Evolutionary conservation across 2,329 filamentous ascomycete species (phyloP).

Genomic region (Sordariomycetes sp.): DNA sequence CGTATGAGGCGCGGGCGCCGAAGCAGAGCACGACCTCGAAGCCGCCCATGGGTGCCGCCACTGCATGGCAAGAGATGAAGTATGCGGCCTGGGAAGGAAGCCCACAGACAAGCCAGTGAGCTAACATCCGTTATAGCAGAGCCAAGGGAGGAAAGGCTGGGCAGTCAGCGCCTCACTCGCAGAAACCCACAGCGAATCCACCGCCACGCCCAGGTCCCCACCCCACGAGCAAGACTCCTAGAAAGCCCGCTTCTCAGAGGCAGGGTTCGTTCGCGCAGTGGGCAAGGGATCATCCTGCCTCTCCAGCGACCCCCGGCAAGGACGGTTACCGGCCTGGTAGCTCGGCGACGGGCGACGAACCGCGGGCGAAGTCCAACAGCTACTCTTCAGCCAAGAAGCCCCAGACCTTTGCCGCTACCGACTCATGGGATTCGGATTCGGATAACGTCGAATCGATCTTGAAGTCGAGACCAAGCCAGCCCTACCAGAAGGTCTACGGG

Average conservation of each 20-base stretch:
- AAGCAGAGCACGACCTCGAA: neutral
- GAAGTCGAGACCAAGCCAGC: neutral
- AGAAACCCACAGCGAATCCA: neutral
- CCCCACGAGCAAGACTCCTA: slow-evolving; percentile 1
- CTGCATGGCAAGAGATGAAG: slow-evolving; percentile 4
- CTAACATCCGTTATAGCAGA: neutral
- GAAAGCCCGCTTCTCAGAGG: neutral
- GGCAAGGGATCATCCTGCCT: neutral
- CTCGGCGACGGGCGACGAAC: slow-evolving; percentile 38
- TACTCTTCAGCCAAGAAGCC: slow-evolving; percentile 28
- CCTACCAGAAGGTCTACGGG: slow-evolving; percentile 41
- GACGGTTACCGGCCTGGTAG: slow-evolving; percentile 39
- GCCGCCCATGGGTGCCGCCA: neutral
- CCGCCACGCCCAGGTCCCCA: neutral
- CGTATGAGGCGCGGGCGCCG: neutral
- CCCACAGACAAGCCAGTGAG: too few relatives aligned
- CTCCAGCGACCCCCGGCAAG: slow-evolving; percentile 18
- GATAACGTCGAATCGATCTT: slow-evolving; percentile 1
- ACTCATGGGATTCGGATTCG: slow-evolving; percentile 1
- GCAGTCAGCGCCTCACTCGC: neutral
- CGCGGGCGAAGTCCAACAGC: slow-evolving; percentile 36
- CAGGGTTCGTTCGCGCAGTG: slow-evolving; percentile 1
- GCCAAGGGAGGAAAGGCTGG: slow-evolving; percentile 2
- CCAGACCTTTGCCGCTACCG: neutral
- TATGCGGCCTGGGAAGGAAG: neutral